phyloP scores from a whole-genome alignment of 306 rosid genomes.

The Nissolia schottii region DNA sequence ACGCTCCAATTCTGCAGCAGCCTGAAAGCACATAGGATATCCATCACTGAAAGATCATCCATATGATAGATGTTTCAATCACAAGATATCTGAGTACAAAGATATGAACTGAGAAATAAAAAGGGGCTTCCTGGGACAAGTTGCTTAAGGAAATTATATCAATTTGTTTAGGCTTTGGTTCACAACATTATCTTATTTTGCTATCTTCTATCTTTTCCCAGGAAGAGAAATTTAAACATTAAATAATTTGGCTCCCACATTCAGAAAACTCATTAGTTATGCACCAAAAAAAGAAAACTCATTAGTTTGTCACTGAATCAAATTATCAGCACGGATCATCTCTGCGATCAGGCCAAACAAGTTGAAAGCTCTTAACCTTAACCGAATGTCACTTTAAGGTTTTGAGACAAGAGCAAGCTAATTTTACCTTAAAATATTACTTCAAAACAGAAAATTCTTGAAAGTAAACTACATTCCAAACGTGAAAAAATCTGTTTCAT shows the following conservation, averaged over 20 bases:
- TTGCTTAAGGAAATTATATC: not conserved
- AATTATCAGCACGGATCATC: not conserved
- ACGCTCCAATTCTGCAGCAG: conserved; percentile 81
- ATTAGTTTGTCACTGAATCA: not conserved
- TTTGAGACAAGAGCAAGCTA: not conserved
- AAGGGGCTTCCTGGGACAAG: not conserved
- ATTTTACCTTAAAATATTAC: not conserved
- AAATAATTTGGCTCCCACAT: not conserved
- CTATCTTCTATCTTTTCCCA: not conserved
- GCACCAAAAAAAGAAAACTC: too few species aligned
- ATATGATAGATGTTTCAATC: not conserved
- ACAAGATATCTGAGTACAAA: not conserved
- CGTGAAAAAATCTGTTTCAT: too few species aligned
- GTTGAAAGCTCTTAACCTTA: not conserved
- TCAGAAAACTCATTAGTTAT: not conserved
- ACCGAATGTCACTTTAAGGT: not conserved
- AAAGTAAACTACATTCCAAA: not conserved
- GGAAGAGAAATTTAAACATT: not conserved
- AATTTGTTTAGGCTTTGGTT: not conserved
- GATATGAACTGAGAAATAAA: not conserved
- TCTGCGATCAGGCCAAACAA: not conserved
- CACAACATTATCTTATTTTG: not conserved
- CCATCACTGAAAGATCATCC: conserved; percentile 5
- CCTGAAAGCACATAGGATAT: conserved; percentile 43
- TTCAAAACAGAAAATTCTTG: not conserved